Base-by-base conservation (phyloP, 352 stramenopile genomes). In the Phytopythium kandeliae region DNA sequence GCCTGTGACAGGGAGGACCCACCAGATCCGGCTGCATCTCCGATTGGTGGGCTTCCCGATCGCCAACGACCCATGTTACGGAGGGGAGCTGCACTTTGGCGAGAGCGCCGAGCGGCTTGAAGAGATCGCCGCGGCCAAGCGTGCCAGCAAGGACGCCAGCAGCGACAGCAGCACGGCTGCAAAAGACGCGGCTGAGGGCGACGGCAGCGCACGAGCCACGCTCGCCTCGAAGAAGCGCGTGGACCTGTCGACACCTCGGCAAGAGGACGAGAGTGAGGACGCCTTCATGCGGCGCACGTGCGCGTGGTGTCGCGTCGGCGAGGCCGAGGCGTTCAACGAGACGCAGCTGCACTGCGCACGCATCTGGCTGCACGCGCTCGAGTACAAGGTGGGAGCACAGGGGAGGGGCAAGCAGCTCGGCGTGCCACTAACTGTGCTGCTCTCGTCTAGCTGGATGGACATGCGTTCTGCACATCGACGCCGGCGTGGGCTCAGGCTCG, bases 11-110 rank as follows among this genome's bases (percentile, higher is more conserved):
- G 96, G 96, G 42, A 78, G 97, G 48, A 99, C 95, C 26, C 97
- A 99, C 72, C 97, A 99, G 68, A 98, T 99, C 60, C 89, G 97
- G 15, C 67, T 99, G 21, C 97, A 99, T 55, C 71, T 98, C 41
- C 93, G 98, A 57, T 72, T 96, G 19, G 67, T 96, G 45, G 82
- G 82, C 11, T 91, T 87, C 55, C 90, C 96, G 2, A 99, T 99
- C 71, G 95, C 94, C 11, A 99, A 99, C 60, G 96, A 99, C 60
- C 92, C 95, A 24, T 98, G 95, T 69, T 99, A 98, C 65, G 96
- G 96, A 50, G 96, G 96, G 33, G 60, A 97, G 37, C 69, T 98
- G 30, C 93, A 95, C 67, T 98, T 83, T 75, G 89, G 79, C 25
- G 91, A 89, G 47, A 86, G 53, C 25, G 30, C 56, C 26, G 72